Conservation (phyloP, 306 rosid species). For the Sicyos edulis region DNA sequence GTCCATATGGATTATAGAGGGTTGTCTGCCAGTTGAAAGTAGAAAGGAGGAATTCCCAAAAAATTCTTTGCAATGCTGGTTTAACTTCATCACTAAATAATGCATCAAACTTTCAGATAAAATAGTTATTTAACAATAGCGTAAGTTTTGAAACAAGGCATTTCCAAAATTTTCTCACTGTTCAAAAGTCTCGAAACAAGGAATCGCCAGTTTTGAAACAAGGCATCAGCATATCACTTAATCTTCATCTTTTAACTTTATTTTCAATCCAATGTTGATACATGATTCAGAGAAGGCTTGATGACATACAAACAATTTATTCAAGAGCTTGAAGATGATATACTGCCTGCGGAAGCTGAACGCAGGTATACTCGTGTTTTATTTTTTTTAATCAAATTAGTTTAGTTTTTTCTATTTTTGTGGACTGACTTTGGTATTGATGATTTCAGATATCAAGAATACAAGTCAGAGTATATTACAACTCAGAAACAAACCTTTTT, state of each 20-base stretch:
- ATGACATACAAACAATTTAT: constrained; percentile 98
- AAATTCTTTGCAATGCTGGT: too few species aligned
- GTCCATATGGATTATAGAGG: too few species aligned
- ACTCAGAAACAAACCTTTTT: constrained; percentile 88
- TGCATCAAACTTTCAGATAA: too few species aligned
- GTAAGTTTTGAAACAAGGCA: not conserved
- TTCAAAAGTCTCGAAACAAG: too few species aligned
- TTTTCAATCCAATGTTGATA: constrained; percentile 24
- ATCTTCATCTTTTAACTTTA: not conserved
- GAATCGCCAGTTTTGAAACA: not conserved
- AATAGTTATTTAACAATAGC: not conserved
- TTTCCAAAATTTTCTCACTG: too few species aligned
- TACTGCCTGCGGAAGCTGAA: constrained; percentile 93
- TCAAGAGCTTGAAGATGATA: constrained; percentile 98
- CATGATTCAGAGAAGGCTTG: constrained; percentile 75
- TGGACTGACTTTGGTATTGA: not conserved
- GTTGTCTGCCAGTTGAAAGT: too few species aligned
- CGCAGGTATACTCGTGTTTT: constrained; percentile 56
- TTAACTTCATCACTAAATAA: too few species aligned
- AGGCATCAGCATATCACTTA: too few species aligned
- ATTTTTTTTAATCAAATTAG: not conserved
- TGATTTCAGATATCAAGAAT: constrained; percentile 79
- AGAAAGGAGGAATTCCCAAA: too few species aligned
- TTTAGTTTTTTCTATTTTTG: not conserved
- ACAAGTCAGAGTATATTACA: constrained; percentile 85